A percentile compares a stretch with the other conserved stretches of the same genome.
phyloP scores from a whole-genome alignment of 169 alveolate genomes.

The Eimeria acervulina region DNA sequence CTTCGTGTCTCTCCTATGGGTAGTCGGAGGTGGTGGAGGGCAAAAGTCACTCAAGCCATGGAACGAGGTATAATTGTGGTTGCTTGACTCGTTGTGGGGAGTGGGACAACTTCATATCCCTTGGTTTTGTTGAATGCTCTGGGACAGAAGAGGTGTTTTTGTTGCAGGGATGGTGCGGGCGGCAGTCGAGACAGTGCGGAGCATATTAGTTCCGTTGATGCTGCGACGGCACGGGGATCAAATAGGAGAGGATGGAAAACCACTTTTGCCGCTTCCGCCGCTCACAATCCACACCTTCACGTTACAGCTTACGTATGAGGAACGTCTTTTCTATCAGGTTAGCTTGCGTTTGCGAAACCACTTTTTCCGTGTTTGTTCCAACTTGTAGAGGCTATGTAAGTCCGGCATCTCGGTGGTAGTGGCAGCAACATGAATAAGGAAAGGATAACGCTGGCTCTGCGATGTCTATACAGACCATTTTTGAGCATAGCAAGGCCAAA shows the following conservation, averaged over 20 bases:
- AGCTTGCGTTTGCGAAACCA: background rate
- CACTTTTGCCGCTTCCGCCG: conserved; percentile 91
- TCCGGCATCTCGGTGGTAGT: background rate
- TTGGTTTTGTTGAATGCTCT: background rate
- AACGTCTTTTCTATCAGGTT: conserved; percentile 86
- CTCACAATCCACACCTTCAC: conserved; percentile 89
- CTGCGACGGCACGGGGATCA: conserved; percentile 94
- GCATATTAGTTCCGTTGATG: conserved; percentile 91
- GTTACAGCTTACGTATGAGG: conserved; percentile 89
- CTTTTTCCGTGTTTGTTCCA: background rate
- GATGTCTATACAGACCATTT: conserved; percentile 73
- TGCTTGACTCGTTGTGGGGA: background rate
- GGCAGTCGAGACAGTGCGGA: conserved; percentile 88
- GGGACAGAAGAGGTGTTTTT: background rate
- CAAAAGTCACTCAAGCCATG: conserved; percentile 86
- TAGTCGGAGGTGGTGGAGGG: conserved; percentile 90
- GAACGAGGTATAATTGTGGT: conserved; percentile 74
- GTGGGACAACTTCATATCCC: background rate
- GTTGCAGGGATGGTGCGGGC: conserved; percentile 85
- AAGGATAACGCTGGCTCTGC: background rate
- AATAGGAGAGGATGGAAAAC: conserved; percentile 89
- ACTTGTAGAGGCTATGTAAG: background rate
- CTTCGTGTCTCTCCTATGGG: conserved; percentile 93
- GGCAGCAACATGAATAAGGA: background rate
- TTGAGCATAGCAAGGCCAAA: conserved; percentile 87